These are phyloP conservation scores for Theileria annulata DNA, from an alignment of 169 alveolate species.

Conservation along the genomic window DNA sequence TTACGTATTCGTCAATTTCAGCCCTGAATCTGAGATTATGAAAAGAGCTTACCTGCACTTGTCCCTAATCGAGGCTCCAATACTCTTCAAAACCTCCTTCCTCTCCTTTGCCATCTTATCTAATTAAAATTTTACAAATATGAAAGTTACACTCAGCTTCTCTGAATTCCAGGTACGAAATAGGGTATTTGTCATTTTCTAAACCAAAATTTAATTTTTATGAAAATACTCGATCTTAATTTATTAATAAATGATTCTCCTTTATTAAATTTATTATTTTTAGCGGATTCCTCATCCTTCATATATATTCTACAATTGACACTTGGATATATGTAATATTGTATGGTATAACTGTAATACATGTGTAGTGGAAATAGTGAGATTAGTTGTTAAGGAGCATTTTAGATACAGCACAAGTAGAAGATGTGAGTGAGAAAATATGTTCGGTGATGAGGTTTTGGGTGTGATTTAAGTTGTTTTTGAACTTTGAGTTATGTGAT, in stretches of 20 bases:
- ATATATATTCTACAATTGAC: background rate
- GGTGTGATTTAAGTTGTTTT: slow-evolving; percentile 32
- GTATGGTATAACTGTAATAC: background rate
- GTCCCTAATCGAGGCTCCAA: slow-evolving; percentile 49
- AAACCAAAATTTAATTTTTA: background rate
- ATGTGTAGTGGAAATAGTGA: background rate
- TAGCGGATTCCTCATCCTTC: background rate
- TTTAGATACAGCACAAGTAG: slow-evolving; percentile 56
- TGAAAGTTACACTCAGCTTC: slow-evolving; percentile 58
- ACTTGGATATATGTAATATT: background rate
- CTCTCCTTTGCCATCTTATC: slow-evolving; percentile 65
- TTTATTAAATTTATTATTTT: background rate
- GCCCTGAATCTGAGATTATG: slow-evolving; percentile 27
- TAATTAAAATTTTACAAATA: background rate
- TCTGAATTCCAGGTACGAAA: slow-evolving; percentile 65
- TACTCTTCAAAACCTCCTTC: slow-evolving; percentile 30
- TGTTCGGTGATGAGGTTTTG: slow-evolving; percentile 56
- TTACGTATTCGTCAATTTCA: slow-evolving; percentile 66
- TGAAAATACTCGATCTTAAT: slow-evolving; percentile 32
- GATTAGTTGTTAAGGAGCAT: slow-evolving; percentile 24
- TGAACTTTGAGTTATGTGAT: slow-evolving; percentile 41
- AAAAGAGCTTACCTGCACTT: slow-evolving; percentile 47
- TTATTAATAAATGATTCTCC: slow-evolving; percentile 30
- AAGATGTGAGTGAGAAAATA: slow-evolving; percentile 65
- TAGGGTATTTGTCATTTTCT: slow-evolving; percentile 50